Conservation (phyloP, 176 grass and related monocot species). For the Puccinellia tenuiflora region DNA sequence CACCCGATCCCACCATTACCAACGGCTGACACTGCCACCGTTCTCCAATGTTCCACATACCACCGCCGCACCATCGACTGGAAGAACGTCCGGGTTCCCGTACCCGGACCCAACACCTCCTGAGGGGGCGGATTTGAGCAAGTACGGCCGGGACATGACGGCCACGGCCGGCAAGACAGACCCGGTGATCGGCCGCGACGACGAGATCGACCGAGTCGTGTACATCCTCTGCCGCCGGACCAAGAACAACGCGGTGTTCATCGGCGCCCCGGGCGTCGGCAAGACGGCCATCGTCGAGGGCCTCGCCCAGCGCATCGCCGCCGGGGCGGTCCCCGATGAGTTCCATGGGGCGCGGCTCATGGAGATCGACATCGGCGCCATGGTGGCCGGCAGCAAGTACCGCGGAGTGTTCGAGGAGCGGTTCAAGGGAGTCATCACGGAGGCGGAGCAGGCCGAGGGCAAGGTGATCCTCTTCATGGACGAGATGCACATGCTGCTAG, state of each 20-base stretch:
- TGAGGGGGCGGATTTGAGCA: background rate
- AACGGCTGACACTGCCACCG: no score
- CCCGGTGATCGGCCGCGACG: background rate
- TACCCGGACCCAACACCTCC: no score
- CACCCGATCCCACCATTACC: no score
- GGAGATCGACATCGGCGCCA: conserved; percentile 12
- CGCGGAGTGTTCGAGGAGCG: conserved; percentile 19
- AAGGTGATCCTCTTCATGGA: conserved; percentile 30
- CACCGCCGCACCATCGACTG: no score
- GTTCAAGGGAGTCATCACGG: conserved; percentile 8
- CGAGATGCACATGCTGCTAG: conserved; percentile 25
- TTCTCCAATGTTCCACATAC: no score
- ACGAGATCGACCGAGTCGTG: background rate
- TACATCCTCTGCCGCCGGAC: background rate
- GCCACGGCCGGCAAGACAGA: background rate
- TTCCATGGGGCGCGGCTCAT: background rate
- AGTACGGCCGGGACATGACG: background rate
- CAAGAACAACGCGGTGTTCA: conserved; percentile 13
- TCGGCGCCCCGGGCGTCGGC: conserved; percentile 45
- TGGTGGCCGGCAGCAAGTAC: background rate
- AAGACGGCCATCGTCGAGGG: conserved; percentile 61
- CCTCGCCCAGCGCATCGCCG: conserved; percentile 31
- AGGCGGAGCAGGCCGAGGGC: background rate
- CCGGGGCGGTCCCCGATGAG: background rate
- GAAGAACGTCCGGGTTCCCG: no score